These are phyloP conservation scores for Monilinia laxa DNA, from an alignment of 2,329 filamentous ascomycete species.

Conservation along the genomic window DNA sequence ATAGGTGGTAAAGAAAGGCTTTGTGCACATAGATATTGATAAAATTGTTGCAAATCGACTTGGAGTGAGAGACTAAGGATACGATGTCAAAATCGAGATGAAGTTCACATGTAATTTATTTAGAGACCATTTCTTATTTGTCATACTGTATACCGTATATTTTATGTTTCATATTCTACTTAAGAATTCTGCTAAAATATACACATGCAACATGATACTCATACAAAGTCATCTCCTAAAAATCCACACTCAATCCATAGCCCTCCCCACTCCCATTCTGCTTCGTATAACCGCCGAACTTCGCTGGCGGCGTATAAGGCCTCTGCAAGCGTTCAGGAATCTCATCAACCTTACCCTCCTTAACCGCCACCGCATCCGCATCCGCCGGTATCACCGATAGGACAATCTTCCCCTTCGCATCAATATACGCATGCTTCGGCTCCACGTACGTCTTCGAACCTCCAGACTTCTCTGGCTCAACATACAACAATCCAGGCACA, in stretches of 20 bases:
- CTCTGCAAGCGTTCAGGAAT: conserved; percentile 21
- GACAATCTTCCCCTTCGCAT: conserved; percentile 37
- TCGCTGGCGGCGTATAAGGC: background rate
- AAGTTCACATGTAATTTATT: background rate
- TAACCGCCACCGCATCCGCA: conserved; percentile 35
- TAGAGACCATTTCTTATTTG: background rate
- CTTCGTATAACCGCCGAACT: no score
- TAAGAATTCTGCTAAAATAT: conserved; percentile 2
- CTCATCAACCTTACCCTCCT: conserved; percentile 33
- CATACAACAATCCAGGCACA: conserved; percentile 29
- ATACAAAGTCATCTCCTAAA: background rate
- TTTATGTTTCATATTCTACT: background rate
- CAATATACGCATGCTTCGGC: conserved; percentile 34
- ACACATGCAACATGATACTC: conserved; percentile 19
- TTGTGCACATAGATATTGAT: no score
- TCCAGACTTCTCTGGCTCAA: conserved; percentile 38
- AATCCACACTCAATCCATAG: conserved; percentile 7
- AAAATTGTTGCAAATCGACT: no score
- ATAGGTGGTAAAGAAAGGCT: background rate
- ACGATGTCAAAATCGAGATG: no score
- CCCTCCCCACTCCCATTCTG: conserved; percentile 14
- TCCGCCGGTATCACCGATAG: conserved; percentile 34
- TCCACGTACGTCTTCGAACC: conserved; percentile 39
- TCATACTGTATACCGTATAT: background rate
- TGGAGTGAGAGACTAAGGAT: no score